phyloP scores from a whole-genome alignment of 441 rosid genomes.

The Syzygium syzygioides region DNA sequence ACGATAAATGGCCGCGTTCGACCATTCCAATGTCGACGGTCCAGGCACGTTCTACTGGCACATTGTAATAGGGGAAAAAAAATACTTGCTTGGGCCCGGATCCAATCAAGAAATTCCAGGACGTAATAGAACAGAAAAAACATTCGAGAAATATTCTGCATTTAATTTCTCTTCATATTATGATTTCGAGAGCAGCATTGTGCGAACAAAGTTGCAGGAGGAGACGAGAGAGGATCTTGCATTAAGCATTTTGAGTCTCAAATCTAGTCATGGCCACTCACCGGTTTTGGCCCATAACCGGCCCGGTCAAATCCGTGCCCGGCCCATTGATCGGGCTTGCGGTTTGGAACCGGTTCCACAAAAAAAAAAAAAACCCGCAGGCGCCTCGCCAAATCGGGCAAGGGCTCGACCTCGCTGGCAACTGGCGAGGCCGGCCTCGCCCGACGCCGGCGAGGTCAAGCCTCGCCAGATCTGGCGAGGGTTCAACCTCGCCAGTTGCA shows the following conservation, averaged over 20 bases:
- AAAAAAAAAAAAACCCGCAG: too few relatives aligned
- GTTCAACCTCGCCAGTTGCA: too few relatives aligned
- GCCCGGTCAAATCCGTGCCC: too few relatives aligned
- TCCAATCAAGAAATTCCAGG: neutral
- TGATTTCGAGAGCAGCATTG: neutral
- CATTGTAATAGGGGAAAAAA: neutral
- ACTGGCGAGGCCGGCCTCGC: too few relatives aligned
- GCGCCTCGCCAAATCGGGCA: too few relatives aligned
- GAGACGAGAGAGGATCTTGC: neutral
- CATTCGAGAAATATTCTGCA: neutral
- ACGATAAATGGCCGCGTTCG: neutral
- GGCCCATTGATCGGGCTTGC: too few relatives aligned
- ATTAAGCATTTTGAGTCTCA: neutral
- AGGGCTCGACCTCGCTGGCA: too few relatives aligned
- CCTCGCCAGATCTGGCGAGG: too few relatives aligned
- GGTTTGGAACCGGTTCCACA: too few relatives aligned
- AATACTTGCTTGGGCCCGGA: neutral
- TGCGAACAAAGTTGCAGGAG: neutral
- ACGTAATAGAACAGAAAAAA: neutral
- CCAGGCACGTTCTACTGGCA: neutral
- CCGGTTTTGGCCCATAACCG: too few relatives aligned
- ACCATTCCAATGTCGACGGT: neutral
- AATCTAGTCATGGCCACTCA: too few relatives aligned
- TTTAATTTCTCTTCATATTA: neutral
- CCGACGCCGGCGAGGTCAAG: too few relatives aligned